phyloP scores from a whole-genome alignment of 768 basidiomycete species.

The Cystofilobasidium macerans region DNA sequence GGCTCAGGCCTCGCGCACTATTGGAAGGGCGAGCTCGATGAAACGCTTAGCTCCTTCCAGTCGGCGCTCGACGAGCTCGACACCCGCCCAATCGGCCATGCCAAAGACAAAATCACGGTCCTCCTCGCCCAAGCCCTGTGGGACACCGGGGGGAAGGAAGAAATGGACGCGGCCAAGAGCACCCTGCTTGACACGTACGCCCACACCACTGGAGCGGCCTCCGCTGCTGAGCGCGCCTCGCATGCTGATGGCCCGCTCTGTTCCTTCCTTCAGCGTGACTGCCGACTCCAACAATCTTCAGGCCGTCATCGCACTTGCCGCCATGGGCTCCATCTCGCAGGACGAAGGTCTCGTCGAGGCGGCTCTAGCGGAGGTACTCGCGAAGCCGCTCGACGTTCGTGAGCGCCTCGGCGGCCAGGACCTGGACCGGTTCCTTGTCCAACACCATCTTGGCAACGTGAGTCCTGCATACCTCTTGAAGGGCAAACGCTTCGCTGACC shows the following conservation, averaged over 20 bases:
- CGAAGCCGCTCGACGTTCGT: constrained; percentile 56
- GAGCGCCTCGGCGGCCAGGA: constrained; percentile 58
- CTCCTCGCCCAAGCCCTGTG: constrained; percentile 77
- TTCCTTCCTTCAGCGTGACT: constrained; percentile 49
- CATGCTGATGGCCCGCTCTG: neutral
- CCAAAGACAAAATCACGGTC: constrained; percentile 61
- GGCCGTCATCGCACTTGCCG: constrained; percentile 71
- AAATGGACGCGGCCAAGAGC: constrained; percentile 61
- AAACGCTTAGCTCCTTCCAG: constrained; percentile 59
- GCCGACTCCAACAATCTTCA: constrained; percentile 64
- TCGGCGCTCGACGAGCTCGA: constrained; percentile 48
- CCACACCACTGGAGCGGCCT: neutral
- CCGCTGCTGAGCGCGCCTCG: neutral
- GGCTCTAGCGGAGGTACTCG: constrained; percentile 66
- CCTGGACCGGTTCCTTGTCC: constrained; percentile 59
- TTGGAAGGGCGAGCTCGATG: constrained; percentile 51
- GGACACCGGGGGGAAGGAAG: constrained; percentile 65
- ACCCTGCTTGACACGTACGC: constrained; percentile 71
- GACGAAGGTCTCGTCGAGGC: constrained; percentile 76
- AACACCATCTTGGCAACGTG: constrained; percentile 66
- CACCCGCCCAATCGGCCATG: constrained; percentile 28
- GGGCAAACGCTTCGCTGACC: neutral
- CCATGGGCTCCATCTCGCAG: constrained; percentile 63
- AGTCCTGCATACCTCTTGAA: neutral
- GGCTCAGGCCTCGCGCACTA: constrained; percentile 64